Base-by-base conservation (phyloP, 495 filamentous ascomycete species). In the Penicillium cataractarum region DNA sequence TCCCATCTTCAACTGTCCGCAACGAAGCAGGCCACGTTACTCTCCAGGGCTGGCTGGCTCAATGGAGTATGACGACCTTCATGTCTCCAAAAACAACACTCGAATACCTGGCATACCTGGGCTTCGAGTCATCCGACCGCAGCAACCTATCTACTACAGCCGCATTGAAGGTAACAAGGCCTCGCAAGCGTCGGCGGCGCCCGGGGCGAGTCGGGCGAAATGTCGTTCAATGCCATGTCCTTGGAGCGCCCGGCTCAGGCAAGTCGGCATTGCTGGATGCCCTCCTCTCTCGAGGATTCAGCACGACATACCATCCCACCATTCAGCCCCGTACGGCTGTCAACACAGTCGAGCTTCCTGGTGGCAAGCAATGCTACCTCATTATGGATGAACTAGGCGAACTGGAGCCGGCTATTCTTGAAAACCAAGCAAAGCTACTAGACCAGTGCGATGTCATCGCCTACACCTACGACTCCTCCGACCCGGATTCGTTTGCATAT, bases 61-160 rank as follows among this genome's bases (percentile, higher is more conserved):
- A 99, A 65, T 99, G 95, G 95, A 97, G 92, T 75, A 99, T 99
- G 95, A 99, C 96, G 0, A 99, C 95, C 2, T 99, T 98, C 68
- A 85, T 93, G 53, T 92, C 95, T 32, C 94, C 96, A 17, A 94
- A 92, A 71, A 98, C 92, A 0, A 98, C 95, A 0, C 79, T 99
- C 2, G 91, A 94, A 63, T 99, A 99, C 70, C 84, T 99, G 10
- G 96, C 95, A 7, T 98, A 97, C 68, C 86, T 99, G 2, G 95
- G 95, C 10, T 99, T 97, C 70, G 84, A 87, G 46, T 85, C 87
- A 15, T 88, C 87, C 27, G 85, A 87, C 32, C 83, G 86, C 48
- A 88, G 85, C 55, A 80, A 80, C 57, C 73, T 68, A n/a, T 87
- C 86, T 1, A 92, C 88, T 9, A 90, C 92, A 0, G 86, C 89